Evolutionary conservation across 768 basidiomycete genomes (phyloP), one percentile per base, ranked within the genome.

Genomic region (Inosperma sp.): DNA sequence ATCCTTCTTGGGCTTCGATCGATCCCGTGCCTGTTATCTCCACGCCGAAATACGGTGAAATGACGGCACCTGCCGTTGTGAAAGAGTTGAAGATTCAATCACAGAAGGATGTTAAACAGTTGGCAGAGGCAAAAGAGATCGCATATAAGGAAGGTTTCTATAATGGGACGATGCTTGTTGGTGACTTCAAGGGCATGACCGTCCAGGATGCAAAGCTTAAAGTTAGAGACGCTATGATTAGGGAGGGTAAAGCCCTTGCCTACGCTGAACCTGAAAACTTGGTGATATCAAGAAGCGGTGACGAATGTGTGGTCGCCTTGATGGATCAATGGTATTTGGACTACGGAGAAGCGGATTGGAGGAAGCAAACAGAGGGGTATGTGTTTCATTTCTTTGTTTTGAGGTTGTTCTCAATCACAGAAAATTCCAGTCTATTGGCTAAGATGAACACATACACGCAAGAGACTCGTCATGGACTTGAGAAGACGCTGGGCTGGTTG

Each of bases 311-410:
- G 16, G 93, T 99, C 51, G 94, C 95, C 3, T 72, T 99, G 57
- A 94, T 93, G 82, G 96, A 99, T 65, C 96, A 99, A 69, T 99
- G 95, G 94, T 99, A 98, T 68, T 71, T 98, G 67, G 93, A 98
- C 68, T 99, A 97, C 60, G 96, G 95, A 59, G 93, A 97, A 72
- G 67, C 81, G 1, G 64, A 66, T n/a, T 99, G 96, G 96, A 88
- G 85, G 66, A 80, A 77, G 13, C 79, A 89, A 61, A 82, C 91
- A 5, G 88, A 93, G 66, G 83, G 77, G 92, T 91, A 62, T 46
- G 83, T 76, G 2, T 36, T 31, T 33, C 49, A 17, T 45, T 19
- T 44, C 30, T n/a, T 30, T 45, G 7, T 34, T 39, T 26, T 45
- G 40, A 26, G 49, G 30, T 8, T 36, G 42, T 34, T 52, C 39